Evolutionary conservation across 148 eudicot genomes (phyloP), one percentile per base, ranked within the genome.

Genomic region (Agrostemma githago): DNA sequence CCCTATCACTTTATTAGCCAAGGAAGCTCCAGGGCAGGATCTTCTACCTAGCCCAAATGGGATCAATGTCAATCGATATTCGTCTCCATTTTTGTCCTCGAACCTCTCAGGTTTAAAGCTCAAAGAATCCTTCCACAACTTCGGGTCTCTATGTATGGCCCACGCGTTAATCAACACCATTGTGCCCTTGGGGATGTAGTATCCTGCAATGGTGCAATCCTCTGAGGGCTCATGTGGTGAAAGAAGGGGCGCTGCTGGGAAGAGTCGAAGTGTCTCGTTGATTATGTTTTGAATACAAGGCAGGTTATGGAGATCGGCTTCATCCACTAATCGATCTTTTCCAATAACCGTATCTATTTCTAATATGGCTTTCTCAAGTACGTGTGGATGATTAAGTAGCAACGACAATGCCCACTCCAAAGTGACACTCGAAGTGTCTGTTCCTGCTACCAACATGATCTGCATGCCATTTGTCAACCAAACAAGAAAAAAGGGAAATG

Each of bases 41-140:
- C 80, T 72, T 57, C 80, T 72, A 19, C 80, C 80, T 34, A 72
- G 5, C 6, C 80, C 80, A 37, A 78, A 78, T 17, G 76, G 76
- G 26, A 78, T n/a, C 59, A 59, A 66, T 9, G 4, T 78, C 56
- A 21, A 66, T 26, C 59, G 58, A 3, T 72, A 72, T 1, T 66
- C 76, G 1, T 78, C 80, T 12, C 68, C 42, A 44, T 57, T 43
- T 9, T 42, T 6, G 10, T 66, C 72, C 9, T 72, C 62, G 37
- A 78, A 78, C 60, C 80, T 78, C 68, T 72, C 76, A 0, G 76
- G 80, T 16, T 20, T 66, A 44, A 78, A 78, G 14, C 43, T 46
- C 61, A 58, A 17, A 12, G 71, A 72, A 21, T 78, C 72, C 3
- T 78, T 39, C 80, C 80, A 78, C 12, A 72, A 0, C 0, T 66